Base-by-base conservation (phyloP, 768 basidiomycete species). In the Russula compacta region DNA sequence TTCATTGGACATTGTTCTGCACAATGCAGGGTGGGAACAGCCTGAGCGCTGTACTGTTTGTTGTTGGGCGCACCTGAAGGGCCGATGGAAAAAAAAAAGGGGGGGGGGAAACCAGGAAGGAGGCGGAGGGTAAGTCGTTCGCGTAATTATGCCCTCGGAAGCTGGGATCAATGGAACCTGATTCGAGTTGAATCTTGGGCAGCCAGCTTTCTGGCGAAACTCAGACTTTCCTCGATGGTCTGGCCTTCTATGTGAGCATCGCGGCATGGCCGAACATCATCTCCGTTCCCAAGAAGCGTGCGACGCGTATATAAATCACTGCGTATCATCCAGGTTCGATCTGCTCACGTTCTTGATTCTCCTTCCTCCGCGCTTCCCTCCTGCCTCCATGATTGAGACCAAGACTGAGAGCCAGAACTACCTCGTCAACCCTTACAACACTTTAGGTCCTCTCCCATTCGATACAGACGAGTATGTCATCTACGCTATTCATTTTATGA, bases 71-170 rank as follows among this genome's bases (percentile, higher is more conserved):
- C 53, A 43, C 39, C n/a, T 63, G 52, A 33, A 43, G 36, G 55
- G 39, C 21, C 40, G 47, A 57, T 47, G 61, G 3, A 53, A 63
- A 58, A 63, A 63, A 55, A 21, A 35, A 24, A 32, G 46, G 44
- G 56, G 52, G 51, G 40, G 33, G 42, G 5, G 15, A 32, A 43
- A 24, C 61, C 61, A 54, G 57, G 56, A 58, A 36, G 32, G 14
- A 36, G 61, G 61, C 61, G 60, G 43, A 43, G 15, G 51, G 61
- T 63, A 54, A 53, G 56, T 63, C 61, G 56, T 61, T 63, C 61
- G 61, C 61, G 61, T 63, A 63, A 63, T 63, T 53, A 63, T 63
- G 61, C 61, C 59, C 57, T 63, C 57, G 56, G 56, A 63, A 58
- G 61, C 52, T 35, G 61, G 61, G 56, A 63, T 63, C 56, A 63